Evolutionary conservation across 495 filamentous ascomycete genomes (phyloP).

Genomic region (Cercophora scortea): DNA sequence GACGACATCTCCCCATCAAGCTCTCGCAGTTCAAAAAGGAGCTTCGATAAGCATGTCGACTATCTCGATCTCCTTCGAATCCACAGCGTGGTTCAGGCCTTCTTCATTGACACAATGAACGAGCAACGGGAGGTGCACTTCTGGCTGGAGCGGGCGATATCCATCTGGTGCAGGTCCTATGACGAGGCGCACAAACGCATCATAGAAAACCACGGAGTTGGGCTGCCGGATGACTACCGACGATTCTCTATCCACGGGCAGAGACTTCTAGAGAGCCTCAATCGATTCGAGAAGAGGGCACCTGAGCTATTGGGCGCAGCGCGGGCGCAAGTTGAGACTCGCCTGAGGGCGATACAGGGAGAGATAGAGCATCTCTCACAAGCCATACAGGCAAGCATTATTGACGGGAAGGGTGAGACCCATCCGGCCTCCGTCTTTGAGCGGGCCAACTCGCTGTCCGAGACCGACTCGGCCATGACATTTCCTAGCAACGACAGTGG

Average conservation of each 20-base stretch:
- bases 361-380: constrained; percentile 51
- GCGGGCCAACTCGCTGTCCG: constrained; percentile 58
- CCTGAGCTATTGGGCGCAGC: constrained; percentile 25
- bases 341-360: constrained; percentile 44
- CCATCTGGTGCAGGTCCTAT: constrained; percentile 56
- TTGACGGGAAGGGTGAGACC: constrained; percentile 34
- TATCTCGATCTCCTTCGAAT: constrained; percentile 65
- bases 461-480: constrained; percentile 30
- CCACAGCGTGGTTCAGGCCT: constrained; percentile 72
- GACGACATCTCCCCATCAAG: constrained; percentile 32
- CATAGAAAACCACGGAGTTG: constrained; percentile 42
- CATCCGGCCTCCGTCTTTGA: constrained; percentile 63
- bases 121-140: constrained; percentile 49
- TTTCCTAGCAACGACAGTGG: constrained; percentile 28
- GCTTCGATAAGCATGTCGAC: constrained; percentile 43
- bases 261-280: constrained; percentile 43
- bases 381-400: constrained; percentile 31
- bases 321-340: constrained; percentile 37
- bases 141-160: constrained; percentile 55
- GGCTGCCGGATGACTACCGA: constrained; percentile 64
- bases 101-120: constrained; percentile 62
- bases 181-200: constrained; percentile 54
- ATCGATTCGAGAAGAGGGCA: constrained; percentile 33
- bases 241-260: constrained; percentile 63
- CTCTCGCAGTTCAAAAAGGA: constrained; percentile 39